phyloP scores from a whole-genome alignment of 75 land plant species.

The Cunninghamia lanceolata region DNA sequence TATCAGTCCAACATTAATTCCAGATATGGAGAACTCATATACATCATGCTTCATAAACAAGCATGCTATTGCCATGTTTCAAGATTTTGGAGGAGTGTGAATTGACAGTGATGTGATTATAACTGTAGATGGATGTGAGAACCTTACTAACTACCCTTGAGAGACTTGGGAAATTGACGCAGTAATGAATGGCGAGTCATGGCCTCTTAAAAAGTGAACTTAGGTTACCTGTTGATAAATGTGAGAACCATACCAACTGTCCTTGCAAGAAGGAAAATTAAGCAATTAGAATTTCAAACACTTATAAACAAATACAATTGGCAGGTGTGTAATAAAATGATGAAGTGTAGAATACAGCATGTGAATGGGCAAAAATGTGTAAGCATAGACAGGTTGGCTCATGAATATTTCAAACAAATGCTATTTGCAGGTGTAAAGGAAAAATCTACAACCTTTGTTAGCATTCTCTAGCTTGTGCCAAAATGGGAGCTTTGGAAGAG shows the following conservation, averaged over 20 bases:
- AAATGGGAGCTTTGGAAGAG: no score
- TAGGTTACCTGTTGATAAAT: slow-evolving; percentile 68
- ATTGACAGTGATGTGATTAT: slow-evolving; percentile 94
- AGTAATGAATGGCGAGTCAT: slow-evolving; percentile 89
- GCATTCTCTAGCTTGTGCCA: no score
- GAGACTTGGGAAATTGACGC: slow-evolving; percentile 84
- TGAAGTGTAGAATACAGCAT: no score
- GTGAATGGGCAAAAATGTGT: no score
- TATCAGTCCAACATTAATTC: slow-evolving; percentile 64
- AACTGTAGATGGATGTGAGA: slow-evolving; percentile 79
- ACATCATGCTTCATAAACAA: slow-evolving; percentile 61
- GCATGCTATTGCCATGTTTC: slow-evolving; percentile 45
- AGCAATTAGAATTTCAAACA: no score
- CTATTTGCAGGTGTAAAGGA: no score
- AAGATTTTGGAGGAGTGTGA: slow-evolving; percentile 80
- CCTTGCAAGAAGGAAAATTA: slow-evolving; percentile 86
- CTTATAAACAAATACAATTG: no score
- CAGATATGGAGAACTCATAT: slow-evolving; percentile 62
- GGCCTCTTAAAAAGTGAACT: slow-evolving; percentile 39
- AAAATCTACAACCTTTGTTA: no score
- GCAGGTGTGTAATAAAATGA: no score
- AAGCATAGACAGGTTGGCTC: no score
- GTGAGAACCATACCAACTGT: slow-evolving; percentile 69
- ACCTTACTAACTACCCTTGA: slow-evolving; percentile 82
- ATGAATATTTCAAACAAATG: no score